Evolutionary conservation across 1,284 basidiomycete species (phyloP).

Genomic region (Cerrena zonata): DNA sequence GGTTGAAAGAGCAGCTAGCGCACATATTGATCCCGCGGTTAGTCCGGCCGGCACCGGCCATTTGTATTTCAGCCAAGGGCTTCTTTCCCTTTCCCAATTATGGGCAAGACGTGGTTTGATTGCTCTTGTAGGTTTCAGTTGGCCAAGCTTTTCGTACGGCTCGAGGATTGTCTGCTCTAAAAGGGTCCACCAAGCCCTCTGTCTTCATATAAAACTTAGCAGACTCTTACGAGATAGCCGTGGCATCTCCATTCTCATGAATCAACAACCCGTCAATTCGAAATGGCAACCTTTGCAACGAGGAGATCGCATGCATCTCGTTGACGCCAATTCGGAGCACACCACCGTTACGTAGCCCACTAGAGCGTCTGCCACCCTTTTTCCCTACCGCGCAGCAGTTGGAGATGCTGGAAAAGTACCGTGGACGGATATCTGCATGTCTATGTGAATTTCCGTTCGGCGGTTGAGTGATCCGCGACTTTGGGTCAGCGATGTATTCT

Average conservation of each 20-base stretch:
- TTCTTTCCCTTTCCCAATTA: conserved; percentile 13
- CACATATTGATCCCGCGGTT: background rate
- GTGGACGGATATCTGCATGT: background rate
- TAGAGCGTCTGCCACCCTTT: background rate
- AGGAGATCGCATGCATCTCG: background rate
- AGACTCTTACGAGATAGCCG: too few relatives aligned
- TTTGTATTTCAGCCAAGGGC: conserved; percentile 24
- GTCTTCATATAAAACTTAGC: too few relatives aligned
- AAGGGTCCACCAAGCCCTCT: background rate
- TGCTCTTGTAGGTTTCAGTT: background rate
- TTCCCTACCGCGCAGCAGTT: background rate
- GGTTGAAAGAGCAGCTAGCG: background rate
- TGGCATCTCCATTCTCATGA: background rate
- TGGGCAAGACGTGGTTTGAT: conserved; percentile 3
- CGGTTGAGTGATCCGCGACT: background rate
- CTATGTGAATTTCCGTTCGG: background rate
- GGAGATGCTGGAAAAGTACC: background rate
- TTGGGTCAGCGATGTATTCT: background rate
- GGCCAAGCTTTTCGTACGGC: background rate
- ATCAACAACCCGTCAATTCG: background rate
- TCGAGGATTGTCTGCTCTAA: background rate
- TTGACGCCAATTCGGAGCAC: background rate
- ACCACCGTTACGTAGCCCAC: background rate
- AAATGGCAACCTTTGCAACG: background rate
- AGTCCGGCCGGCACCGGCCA: background rate